A percentile compares a stretch with the other conserved stretches of the same genome.
Evolutionary conservation across 164 flowering plant genomes (phyloP).

Genomic region (Vitis riparia): DNA sequence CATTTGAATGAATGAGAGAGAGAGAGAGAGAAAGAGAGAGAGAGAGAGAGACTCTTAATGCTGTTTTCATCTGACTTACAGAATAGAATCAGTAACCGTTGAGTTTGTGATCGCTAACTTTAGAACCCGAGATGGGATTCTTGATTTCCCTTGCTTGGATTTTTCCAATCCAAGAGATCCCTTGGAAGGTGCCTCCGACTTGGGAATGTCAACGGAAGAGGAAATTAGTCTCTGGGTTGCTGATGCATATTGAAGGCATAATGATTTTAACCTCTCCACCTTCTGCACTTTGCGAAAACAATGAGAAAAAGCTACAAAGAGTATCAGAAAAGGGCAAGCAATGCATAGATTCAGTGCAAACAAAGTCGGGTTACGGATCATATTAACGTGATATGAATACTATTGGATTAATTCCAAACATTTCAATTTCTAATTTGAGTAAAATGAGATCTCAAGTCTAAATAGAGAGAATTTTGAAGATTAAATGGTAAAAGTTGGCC

Average conservation of each 20-base stretch:
- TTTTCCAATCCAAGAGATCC: constrained; percentile 20
- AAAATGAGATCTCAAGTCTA: not conserved
- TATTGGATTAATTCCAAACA: not conserved
- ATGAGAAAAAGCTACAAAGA: not conserved
- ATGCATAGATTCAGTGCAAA: too few species aligned
- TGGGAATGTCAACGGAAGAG: constrained; percentile 57
- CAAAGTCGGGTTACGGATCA: too few species aligned
- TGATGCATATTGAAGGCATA: constrained; percentile 92
- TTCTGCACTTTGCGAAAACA: constrained; percentile 50
- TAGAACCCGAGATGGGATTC: constrained; percentile 31
- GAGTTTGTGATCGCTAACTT: constrained; percentile 40
- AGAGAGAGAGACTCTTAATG: too few species aligned
- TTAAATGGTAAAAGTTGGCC: not conserved
- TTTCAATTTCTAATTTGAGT: not conserved
- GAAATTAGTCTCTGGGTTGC: constrained; percentile 86
- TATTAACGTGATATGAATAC: not conserved
- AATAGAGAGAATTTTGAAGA: not conserved
- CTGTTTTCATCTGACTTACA: constrained; percentile 45
- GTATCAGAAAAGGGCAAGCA: not conserved
- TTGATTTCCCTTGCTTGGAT: constrained; percentile 41
- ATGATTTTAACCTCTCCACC: constrained; percentile 78
- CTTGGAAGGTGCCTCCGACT: constrained; percentile 28
- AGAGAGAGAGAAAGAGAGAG: constrained; percentile 3
- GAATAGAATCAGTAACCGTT: constrained; percentile 57
- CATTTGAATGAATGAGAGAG: not conserved